Evolutionary conservation across 2,329 filamentous ascomycete species (phyloP), one percentile per base, ranked within the genome.

Genomic region (Seiridium cupressi): DNA sequence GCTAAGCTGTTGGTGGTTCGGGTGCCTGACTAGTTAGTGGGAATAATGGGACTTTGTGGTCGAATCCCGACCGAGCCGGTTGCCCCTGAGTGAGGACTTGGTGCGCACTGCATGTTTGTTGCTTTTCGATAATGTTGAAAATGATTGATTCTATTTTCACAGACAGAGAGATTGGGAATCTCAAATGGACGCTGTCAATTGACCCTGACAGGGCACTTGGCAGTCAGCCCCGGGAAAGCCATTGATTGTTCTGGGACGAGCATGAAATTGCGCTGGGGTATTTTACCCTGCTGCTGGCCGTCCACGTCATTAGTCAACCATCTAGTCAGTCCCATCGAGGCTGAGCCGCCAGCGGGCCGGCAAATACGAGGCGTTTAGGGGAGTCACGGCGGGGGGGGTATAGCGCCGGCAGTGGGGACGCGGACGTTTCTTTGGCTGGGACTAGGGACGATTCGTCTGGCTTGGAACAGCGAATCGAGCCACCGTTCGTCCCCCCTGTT

Each of bases 381-480:
- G 13, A 13, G 38, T 8, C 7, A 42, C 49, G 32, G 8, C 34
- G 31, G 18, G 51, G 35, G 35, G 26, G 49, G 18, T 38, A 38
- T 55, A 55, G 51, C 51, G 51, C 36, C 51, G 51, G 51, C 51
- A 55, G 51, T 38, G 51, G 51, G 31, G 51, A 11, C 51, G 51
- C 38, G 38, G 51, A 44, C 38, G 38, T 34, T n/a, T n/a, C 34
- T 38, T 44, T 55, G 38, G 51, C 51, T 31, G 10, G 51, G 51
- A 10, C 40, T 55, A 55, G 38, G 5, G 49, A 51, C 49, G 18
- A 9, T n/a, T 31, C 13, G 46, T 48, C 8, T 48, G 18, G 18
- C 18, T 18, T n/a, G 8, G 13, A n/a, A 34, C 9, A 51, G 51
- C 56, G 58, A 62, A 60, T 63, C 46, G 60, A 62, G 44, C 54